Evolutionary conservation across 129 eudicot species (phyloP).

Genomic region (Arctium minus): DNA sequence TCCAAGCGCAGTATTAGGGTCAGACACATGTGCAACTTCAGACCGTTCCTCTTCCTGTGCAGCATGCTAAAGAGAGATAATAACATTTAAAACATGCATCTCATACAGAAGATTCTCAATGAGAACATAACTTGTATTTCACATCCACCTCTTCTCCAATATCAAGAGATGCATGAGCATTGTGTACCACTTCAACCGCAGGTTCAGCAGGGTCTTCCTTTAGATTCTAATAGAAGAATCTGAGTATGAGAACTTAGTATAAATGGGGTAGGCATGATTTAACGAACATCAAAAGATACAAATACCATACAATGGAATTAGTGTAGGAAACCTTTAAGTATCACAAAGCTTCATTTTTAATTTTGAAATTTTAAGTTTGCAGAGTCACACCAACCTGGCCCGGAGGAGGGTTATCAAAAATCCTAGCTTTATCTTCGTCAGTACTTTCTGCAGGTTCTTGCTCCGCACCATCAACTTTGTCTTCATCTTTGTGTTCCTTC

Average conservation of each 20-base stretch:
- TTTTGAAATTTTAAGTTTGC: constrained; percentile 2
- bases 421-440: constrained; percentile 34
- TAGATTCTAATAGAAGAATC: constrained; percentile 31
- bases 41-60: constrained; percentile 38
- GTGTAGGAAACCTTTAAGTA: constrained; percentile 1
- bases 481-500: constrained; percentile 34
- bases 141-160: constrained; percentile 39
- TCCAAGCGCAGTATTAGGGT: constrained; percentile 28
- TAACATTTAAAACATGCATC: constrained; percentile 21
- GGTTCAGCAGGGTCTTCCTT: constrained; percentile 36
- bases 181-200: constrained; percentile 32
- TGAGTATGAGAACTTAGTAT: constrained; percentile 15
- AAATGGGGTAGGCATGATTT: neutral
- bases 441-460: constrained; percentile 31
- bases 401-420: constrained; percentile 38
- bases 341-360: neutral
- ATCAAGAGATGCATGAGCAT: constrained; percentile 34
- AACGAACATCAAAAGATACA: constrained; percentile 2
- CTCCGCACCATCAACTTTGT: constrained; percentile 31
- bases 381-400: constrained; percentile 45
- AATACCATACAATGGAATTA: neutral
- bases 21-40: constrained; percentile 14
- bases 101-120: neutral
- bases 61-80: constrained; percentile 28
- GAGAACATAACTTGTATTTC: constrained; percentile 1